These are phyloP conservation scores for Phytophthora megakarya DNA, from an alignment of 352 stramenopile species.

Conservation along the genomic window DNA sequence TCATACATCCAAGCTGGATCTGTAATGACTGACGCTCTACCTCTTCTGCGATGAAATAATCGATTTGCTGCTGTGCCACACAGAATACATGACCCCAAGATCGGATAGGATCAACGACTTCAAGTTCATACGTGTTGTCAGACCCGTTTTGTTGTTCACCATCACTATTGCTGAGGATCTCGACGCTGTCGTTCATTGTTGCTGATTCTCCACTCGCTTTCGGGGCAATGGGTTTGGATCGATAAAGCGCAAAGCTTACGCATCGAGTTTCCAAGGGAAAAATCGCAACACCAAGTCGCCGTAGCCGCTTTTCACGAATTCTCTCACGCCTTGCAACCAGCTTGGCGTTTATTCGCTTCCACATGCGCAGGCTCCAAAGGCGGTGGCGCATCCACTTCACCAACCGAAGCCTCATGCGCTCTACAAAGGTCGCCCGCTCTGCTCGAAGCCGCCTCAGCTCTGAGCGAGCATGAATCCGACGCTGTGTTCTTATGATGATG, in stretches of 20 bases:
- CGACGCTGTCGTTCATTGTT: neutral
- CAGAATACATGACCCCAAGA: conserved; percentile 21
- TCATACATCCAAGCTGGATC: neutral
- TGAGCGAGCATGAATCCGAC: conserved; percentile 40
- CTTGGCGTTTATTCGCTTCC: conserved; percentile 52
- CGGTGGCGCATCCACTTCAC: conserved; percentile 56
- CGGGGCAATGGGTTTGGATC: neutral
- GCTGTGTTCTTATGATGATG: conserved; percentile 19
- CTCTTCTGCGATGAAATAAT: conserved; percentile 24
- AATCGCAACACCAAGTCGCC: conserved; percentile 33
- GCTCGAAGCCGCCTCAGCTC: conserved; percentile 43
- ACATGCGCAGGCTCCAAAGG: conserved; percentile 46
- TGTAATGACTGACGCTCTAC: conserved; percentile 15
- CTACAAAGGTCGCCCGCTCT: conserved; percentile 36
- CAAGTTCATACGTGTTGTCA: conserved; percentile 28
- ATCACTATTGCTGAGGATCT: neutral
- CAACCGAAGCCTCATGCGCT: conserved; percentile 52
- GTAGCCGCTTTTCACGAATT: conserved; percentile 50
- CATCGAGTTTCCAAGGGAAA: conserved; percentile 39
- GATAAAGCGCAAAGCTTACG: conserved; percentile 50
- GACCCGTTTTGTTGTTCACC: neutral
- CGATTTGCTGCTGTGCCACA: conserved; percentile 20
- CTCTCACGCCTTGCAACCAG: conserved; percentile 48
- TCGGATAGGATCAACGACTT: conserved; percentile 27
- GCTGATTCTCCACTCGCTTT: neutral